Base-by-base conservation (phyloP, 2,329 filamentous ascomycete species). In the Aureobasidium uvarum region DNA sequence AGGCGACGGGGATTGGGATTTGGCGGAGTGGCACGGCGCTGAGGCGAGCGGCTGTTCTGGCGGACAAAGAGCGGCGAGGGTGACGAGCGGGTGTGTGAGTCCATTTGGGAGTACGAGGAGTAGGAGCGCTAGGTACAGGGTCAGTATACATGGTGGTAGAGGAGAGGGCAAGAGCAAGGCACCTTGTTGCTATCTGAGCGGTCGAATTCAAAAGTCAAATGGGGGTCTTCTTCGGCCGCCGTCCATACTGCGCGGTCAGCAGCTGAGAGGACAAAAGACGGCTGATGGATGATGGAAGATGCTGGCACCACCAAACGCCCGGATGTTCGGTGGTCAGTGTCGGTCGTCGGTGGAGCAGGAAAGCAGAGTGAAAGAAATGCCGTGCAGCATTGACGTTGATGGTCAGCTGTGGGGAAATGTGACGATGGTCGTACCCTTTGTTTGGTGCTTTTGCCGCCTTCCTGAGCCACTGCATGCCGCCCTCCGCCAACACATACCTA, bases 1-100 rank as follows among this genome's bases (percentile, higher is more conserved):
- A 14, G 25, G 62, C 36, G 60, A 43, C 28, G 20, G 16, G 67
- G 33, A 16, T 54, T 36, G 10, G 65, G n/a, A 8, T 54, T 36
- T n/a, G 31, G 65, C 7, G 63, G 41, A 23, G 52, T 25, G 16
- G 51, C n/a, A 39, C 41, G 48, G 25, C 51, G 25, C 3, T 64
- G 51, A 8, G 62, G 52, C n/a, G 62, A 20, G 10, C 20, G n/a
- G 25, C 52, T 58, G 63, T 73, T 69, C 39, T 70, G 66, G n/a
- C 71, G 66, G 11, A 74, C 68, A 62, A 74, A 74, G 39, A 75
- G 70, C 38, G 72, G 63, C 52, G 63, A 65, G 25, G 52, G 43
- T 8, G 63, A 59, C 14, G 52, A 56, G 33, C 63, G 52, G 23
- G 20, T 31, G 48, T 41, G 36, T 5, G 62, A 33, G 28, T 65